These are phyloP conservation scores for Pyropia haitanensis DNA, from an alignment of 23 red algal genomes.

Conservation along the genomic window DNA sequence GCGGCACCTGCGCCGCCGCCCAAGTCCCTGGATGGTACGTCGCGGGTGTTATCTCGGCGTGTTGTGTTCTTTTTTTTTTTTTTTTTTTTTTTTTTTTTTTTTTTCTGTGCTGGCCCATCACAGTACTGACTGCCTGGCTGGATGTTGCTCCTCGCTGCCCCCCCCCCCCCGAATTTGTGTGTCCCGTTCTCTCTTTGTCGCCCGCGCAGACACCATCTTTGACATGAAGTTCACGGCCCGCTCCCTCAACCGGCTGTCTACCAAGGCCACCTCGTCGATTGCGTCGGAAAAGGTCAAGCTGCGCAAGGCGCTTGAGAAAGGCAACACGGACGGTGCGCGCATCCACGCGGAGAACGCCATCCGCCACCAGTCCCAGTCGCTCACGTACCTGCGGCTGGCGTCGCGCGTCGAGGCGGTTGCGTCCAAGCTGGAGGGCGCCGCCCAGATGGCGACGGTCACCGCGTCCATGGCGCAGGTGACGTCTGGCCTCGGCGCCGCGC, in stretches of 20 bases:
- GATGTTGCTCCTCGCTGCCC: too few relatives aligned
- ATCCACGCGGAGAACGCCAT: constrained; percentile 98
- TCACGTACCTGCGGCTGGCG: constrained; percentile 77
- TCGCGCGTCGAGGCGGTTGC: constrained; percentile 80
- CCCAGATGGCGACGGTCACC: constrained; percentile 55
- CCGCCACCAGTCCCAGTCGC: constrained; percentile 65
- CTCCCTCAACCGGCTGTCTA: constrained; percentile 54
- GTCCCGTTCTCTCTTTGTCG: too few relatives aligned
- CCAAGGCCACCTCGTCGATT: constrained; percentile 54
- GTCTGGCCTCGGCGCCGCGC: constrained; percentile 49
- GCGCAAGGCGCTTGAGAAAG: constrained; percentile 66
- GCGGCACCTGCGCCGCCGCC: too few relatives aligned
- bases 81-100: too few relatives aligned
- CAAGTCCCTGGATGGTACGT: too few relatives aligned
- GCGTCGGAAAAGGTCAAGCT: constrained; percentile 72
- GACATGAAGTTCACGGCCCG: constrained; percentile 91
- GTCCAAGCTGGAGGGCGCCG: constrained; percentile 66
- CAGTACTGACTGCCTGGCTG: too few relatives aligned
- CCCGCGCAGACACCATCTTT: constrained; percentile 47
- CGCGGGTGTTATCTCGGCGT: too few relatives aligned
- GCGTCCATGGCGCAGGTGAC: constrained; percentile 61
- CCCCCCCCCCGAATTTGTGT: too few relatives aligned
- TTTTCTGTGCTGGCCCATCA: too few relatives aligned
- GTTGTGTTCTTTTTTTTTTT: too few relatives aligned
- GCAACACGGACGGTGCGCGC: constrained; percentile 82